Evolutionary conservation across 371 early-diverging fungal species (phyloP).

Genomic region (Choanephora cucurbitarum): DNA sequence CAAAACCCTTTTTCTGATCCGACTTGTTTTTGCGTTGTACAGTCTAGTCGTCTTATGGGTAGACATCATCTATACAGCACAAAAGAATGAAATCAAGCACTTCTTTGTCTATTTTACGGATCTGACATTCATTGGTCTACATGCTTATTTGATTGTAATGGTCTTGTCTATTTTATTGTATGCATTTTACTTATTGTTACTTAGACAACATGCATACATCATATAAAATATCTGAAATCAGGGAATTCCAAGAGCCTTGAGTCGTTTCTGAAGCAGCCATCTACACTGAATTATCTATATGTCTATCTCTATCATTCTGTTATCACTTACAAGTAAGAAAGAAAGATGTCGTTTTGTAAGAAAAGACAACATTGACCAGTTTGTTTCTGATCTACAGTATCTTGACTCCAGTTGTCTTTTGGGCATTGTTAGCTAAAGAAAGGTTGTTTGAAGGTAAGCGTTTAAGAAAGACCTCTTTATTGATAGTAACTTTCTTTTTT

Average conservation of each 20-base stretch:
- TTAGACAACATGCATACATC: slow-evolving; percentile 30
- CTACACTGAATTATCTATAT: slow-evolving; percentile 46
- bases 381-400: slow-evolving; percentile 27
- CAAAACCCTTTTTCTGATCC: slow-evolving; percentile 42
- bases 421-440: slow-evolving; percentile 35
- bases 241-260: slow-evolving; percentile 7
- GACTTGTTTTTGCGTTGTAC: slow-evolving; percentile 39
- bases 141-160: slow-evolving; percentile 52
- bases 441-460: not conserved
- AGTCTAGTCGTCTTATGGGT: slow-evolving; percentile 42
- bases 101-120: slow-evolving; percentile 55
- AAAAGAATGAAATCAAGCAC: not conserved
- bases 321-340: slow-evolving; percentile 46
- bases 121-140: slow-evolving; percentile 55
- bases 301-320: slow-evolving; percentile 45
- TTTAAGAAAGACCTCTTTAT: not conserved
- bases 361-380: not conserved
- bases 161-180: not conserved
- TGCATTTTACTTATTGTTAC: not conserved
- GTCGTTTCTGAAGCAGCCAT: slow-evolving; percentile 36
- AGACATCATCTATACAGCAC: slow-evolving; percentile 33
- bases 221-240: slow-evolving; percentile 32
- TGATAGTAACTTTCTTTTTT: not conserved
- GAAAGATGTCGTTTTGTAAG: not conserved
- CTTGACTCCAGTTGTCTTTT: slow-evolving; percentile 60